phyloP scores from a whole-genome alignment of 371 early-diverging fungal genomes.

The Rhizomucor miehei region DNA sequence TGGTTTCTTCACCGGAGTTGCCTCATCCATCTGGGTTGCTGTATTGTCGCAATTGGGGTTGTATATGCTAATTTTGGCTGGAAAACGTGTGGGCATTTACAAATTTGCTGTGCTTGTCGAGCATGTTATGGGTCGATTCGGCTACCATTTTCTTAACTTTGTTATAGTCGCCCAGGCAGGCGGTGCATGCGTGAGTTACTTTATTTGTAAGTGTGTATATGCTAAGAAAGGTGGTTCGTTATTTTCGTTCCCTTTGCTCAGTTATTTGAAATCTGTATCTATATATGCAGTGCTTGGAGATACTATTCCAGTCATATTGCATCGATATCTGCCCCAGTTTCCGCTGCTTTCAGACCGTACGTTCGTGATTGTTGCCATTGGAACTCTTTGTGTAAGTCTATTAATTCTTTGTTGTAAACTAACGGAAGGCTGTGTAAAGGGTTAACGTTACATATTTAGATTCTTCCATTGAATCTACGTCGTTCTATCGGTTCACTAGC shows the following conservation, averaged over 20 bases:
- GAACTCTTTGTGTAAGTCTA: slow-evolving; percentile 33
- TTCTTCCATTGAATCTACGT: slow-evolving; percentile 48
- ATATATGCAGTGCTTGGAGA: slow-evolving; percentile 48
- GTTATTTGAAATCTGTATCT: background rate
- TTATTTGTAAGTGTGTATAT: slow-evolving; percentile 32
- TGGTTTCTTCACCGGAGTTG: slow-evolving; percentile 52
- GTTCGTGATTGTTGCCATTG: slow-evolving; percentile 40
- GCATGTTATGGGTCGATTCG: slow-evolving; percentile 48
- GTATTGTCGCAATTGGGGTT: slow-evolving; percentile 48
- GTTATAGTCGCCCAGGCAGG: slow-evolving; percentile 52
- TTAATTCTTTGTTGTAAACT: slow-evolving; percentile 1
- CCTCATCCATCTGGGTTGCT: slow-evolving; percentile 47
- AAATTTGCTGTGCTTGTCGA: slow-evolving; percentile 54
- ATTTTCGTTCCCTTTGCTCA: no score
- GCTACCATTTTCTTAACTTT: slow-evolving; percentile 49
- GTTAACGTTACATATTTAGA: slow-evolving; percentile 18
- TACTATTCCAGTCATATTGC: slow-evolving; percentile 50
- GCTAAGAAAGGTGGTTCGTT: slow-evolving; percentile 6
- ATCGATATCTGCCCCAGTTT: slow-evolving; percentile 33
- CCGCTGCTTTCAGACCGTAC: slow-evolving; percentile 33
- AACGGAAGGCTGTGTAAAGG: no score
- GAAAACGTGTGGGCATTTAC: slow-evolving; percentile 47
- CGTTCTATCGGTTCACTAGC: slow-evolving; percentile 62
- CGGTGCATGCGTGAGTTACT: slow-evolving; percentile 50
- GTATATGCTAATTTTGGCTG: slow-evolving; percentile 52